Base-by-base conservation (phyloP, 2,329 filamentous ascomycete species). In the Fusarium chaquense region DNA sequence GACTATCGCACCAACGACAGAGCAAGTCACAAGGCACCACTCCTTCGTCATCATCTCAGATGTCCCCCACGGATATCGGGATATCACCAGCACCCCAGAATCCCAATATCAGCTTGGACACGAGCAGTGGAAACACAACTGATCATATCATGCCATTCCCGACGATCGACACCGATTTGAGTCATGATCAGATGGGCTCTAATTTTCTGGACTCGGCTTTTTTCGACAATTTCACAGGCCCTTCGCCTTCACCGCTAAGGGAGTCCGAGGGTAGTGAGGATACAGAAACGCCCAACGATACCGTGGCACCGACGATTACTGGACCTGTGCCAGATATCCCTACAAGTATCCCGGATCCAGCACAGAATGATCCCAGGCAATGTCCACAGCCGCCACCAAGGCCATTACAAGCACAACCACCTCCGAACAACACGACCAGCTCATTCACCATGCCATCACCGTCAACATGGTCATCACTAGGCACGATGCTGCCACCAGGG, bases 141-240 rank as follows among this genome's bases (percentile, higher is more conserved):
- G 67, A 71, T 4, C 68, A 61, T 7, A 36, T 53, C 5, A 69
- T 67, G 46, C 16, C 56, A 6, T 73, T 64, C 26, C 50, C 58
- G 3, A 41, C 44, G 10, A 58, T 63, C 13, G 65, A 67, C 6
- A 26, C 47, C 15, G 67, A 68, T 12, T 47, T 62, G 6, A 51
- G 44, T 2, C 59, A 58, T 32, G 67, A 71, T 20, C 64, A 71
- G 12, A 49, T 57, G 35, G 60, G 58, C 2, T 26, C 64, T 5
- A 54, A 30, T 10, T 73, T 73, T 43, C 51, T 73, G 13, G 61
- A 73, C 33, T 53, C 67, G 4, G 67, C 70, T 8, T 73, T 73
- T 28, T 73, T 73, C 11, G 70, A 73, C 18, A 67, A 65, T 4
- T 73, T 73, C 15, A 41, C 50, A 10, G 70, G 70, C 3, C 62